Conservation (phyloP, 257 asterid species). For the Solanum phureja region DNA sequence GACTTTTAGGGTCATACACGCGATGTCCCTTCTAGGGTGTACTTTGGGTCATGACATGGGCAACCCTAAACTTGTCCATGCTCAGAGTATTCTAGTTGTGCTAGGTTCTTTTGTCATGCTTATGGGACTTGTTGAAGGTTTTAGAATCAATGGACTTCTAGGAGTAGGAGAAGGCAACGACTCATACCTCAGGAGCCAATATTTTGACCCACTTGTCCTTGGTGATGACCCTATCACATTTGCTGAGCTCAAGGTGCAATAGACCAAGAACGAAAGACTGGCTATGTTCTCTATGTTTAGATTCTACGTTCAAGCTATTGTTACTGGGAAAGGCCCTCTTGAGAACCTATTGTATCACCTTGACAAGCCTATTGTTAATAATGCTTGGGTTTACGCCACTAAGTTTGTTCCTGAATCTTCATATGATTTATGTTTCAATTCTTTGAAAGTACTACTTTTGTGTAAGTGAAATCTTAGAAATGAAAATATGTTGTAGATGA, state of each 20-base stretch:
- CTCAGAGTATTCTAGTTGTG: too few relatives aligned
- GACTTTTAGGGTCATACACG: too few relatives aligned
- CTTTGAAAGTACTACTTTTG: neutral
- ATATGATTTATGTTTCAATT: neutral
- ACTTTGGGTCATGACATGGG: too few relatives aligned
- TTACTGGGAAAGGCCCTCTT: neutral
- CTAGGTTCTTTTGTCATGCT: too few relatives aligned
- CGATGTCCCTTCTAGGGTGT: too few relatives aligned
- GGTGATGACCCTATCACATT: conserved; percentile 36
- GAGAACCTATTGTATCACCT: neutral
- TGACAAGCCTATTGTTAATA: neutral
- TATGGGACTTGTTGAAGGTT: too few relatives aligned
- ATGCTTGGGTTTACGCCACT: neutral
- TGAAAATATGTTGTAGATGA: neutral
- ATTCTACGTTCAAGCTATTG: neutral
- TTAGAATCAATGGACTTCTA: too few relatives aligned
- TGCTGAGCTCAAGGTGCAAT: conserved; percentile 16
- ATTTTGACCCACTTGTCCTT: neutral
- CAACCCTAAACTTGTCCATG: too few relatives aligned
- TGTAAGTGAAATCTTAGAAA: neutral
- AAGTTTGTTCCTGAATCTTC: conserved; percentile 26
- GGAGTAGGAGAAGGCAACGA: too few relatives aligned
- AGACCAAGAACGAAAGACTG: neutral
- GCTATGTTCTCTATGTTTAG: neutral
- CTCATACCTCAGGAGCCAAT: too few relatives aligned